Conservation (phyloP, 1,139 yeast genomes). For the Hemisphaericaspora xylofermentans region DNA sequence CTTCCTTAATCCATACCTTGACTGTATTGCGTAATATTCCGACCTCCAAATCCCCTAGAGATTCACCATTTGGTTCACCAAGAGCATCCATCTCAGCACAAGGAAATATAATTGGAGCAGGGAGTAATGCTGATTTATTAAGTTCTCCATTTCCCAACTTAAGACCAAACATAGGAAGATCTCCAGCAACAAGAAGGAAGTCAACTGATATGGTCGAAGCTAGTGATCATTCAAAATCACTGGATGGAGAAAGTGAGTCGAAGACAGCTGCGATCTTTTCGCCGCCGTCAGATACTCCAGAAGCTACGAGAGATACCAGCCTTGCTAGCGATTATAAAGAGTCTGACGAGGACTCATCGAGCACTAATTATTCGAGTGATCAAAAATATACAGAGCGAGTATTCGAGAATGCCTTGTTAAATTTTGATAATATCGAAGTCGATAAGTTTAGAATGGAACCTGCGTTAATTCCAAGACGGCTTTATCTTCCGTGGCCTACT, state of each 20-base stretch:
- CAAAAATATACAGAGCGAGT: slow-evolving; percentile 8
- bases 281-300: slow-evolving; percentile 10
- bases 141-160: slow-evolving; percentile 24
- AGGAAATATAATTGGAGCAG: slow-evolving; percentile 13
- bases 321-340: slow-evolving; percentile 1
- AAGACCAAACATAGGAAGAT: slow-evolving; percentile 15
- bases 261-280: slow-evolving; percentile 16
- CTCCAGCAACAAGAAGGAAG: slow-evolving; percentile 6
- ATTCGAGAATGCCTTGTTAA: slow-evolving; percentile 32
- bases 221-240: slow-evolving; percentile 3
- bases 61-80: slow-evolving; percentile 49
- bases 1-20: slow-evolving; percentile 44
- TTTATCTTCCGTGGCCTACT: slow-evolving; percentile 67
- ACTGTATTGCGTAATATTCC: slow-evolving; percentile 45
- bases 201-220: slow-evolving; percentile 2
- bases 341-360: background rate
- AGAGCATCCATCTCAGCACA: slow-evolving; percentile 43
- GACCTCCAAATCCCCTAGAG: slow-evolving; percentile 35
- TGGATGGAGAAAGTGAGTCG: slow-evolving; percentile 4
- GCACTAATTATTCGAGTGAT: background rate
- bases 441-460: slow-evolving; percentile 51
- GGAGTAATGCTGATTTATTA: slow-evolving; percentile 17
- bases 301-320: slow-evolving; percentile 8
- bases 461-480: slow-evolving; percentile 60
- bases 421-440: slow-evolving; percentile 37